These are phyloP conservation scores for Pythium grandisporangium DNA, from an alignment of 352 stramenopile species.

Conservation along the genomic window DNA sequence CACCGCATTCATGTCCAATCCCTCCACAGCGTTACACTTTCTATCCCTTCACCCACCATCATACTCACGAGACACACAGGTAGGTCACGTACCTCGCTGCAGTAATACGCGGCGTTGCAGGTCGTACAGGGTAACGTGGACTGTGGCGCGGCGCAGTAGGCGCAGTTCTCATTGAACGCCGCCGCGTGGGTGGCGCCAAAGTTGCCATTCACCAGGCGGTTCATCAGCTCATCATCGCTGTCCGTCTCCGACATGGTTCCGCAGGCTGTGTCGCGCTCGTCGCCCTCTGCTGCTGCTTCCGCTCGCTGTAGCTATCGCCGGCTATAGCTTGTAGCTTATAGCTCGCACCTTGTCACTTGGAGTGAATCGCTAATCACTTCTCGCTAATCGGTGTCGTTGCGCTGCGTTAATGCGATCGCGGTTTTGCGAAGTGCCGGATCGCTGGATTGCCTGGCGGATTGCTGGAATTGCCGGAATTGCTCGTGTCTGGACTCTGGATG, in stretches of 20 bases:
- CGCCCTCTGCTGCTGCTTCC: neutral
- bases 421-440: too few species aligned
- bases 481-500: too few species aligned
- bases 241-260: conserved; percentile 72
- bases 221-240: conserved; percentile 86
- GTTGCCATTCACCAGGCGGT: conserved; percentile 31
- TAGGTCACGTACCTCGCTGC: conserved; percentile 41
- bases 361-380: too few species aligned
- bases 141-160: conserved; percentile 56
- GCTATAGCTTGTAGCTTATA: too few species aligned
- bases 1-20: neutral
- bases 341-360: too few species aligned
- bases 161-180: conserved; percentile 41
- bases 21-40: neutral
- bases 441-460: too few species aligned
- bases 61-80: neutral
- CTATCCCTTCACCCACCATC: neutral
- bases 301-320: neutral
- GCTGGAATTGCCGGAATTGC: too few species aligned
- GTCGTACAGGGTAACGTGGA: conserved; percentile 52
- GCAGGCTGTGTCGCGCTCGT: too few species aligned
- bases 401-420: too few species aligned
- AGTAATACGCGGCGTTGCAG: conserved; percentile 60
- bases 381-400: too few species aligned
- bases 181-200: conserved; percentile 19